Conservation (phyloP, 2,329 filamentous ascomycete species). For the Fusarium coicis region DNA sequence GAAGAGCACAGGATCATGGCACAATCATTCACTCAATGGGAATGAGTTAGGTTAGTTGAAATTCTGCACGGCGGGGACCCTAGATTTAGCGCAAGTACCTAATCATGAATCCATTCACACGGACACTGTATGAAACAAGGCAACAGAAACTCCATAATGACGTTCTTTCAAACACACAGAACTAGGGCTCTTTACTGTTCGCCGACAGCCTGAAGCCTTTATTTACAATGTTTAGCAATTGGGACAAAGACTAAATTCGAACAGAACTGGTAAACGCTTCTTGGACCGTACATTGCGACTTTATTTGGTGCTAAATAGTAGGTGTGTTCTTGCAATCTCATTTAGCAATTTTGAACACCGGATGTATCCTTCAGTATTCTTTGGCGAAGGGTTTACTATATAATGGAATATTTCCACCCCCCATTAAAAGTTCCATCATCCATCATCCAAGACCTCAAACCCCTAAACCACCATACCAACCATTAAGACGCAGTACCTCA, state of each 20-base stretch:
- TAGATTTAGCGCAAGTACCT: too few species aligned
- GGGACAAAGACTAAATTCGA: neutral
- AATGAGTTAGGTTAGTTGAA: too few species aligned
- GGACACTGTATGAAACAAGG: neutral
- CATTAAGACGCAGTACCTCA: too few species aligned
- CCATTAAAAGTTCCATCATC: neutral
- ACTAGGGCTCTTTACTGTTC: fast-evolving
- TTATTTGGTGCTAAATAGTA: neutral
- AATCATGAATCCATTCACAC: too few species aligned
- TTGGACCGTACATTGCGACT: too few species aligned
- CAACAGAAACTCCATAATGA: fast-evolving
- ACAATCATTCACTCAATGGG: fast-evolving
- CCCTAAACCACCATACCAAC: too few species aligned
- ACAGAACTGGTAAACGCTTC: neutral
- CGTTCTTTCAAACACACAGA: fast-evolving
- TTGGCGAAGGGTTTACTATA: neutral
- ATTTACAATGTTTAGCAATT: fast-evolving
- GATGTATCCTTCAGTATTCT: fast-evolving
- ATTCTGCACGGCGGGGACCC: too few species aligned
- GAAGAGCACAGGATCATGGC: neutral
- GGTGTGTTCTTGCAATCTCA: fast-evolving
- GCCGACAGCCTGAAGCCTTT: fast-evolving
- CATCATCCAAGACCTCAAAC: too few species aligned
- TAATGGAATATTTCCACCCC: neutral
- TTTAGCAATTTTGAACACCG: fast-evolving